phyloP scores from a whole-genome alignment of 2,329 filamentous ascomycete species.

The Furcasterigmium sp. region DNA sequence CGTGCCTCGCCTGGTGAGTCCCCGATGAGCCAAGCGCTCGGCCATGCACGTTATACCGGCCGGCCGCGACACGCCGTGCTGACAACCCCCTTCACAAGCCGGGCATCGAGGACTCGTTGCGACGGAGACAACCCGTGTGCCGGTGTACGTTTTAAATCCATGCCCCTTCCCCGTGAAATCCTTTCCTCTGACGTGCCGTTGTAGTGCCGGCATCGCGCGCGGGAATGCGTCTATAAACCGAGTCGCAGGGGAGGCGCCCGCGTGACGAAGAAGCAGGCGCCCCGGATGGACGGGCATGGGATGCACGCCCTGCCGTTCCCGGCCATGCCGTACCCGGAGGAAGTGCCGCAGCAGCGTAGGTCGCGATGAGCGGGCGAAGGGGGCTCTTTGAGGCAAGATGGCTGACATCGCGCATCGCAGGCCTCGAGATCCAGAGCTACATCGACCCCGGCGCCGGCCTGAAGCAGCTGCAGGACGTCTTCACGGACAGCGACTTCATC shows the following conservation, averaged over 20 bases:
- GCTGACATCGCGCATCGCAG: too few species aligned
- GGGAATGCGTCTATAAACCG: slow-evolving; percentile 36
- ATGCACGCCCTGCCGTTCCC: slow-evolving; percentile 18
- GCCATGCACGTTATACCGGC: background rate
- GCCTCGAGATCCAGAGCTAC: slow-evolving; percentile 30
- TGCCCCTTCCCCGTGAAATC: background rate
- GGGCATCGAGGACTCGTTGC: slow-evolving; percentile 39
- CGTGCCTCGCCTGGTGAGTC: slow-evolving; percentile 44
- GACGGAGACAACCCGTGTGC: slow-evolving; percentile 38
- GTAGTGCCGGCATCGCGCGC: slow-evolving; percentile 32
- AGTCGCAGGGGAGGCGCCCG: slow-evolving; percentile 38
- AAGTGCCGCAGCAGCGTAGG: slow-evolving; percentile 24
- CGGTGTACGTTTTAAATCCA: slow-evolving; percentile 27
- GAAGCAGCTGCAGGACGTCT: slow-evolving; percentile 36
- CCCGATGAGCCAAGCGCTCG: background rate
- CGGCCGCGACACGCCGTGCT: too few species aligned
- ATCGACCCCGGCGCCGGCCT: slow-evolving; percentile 43
- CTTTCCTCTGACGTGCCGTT: slow-evolving; percentile 9
- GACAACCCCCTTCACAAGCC: slow-evolving; percentile 19
- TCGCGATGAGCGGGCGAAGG: slow-evolving; percentile 2
- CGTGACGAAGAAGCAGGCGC: slow-evolving; percentile 33
- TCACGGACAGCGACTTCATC: slow-evolving; percentile 41
- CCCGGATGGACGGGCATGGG: slow-evolving; percentile 5
- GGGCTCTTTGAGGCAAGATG: slow-evolving; percentile 4
- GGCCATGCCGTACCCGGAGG: slow-evolving; percentile 9